phyloP scores from a whole-genome alignment of 495 filamentous ascomycete genomes.

The Bathelium albidoporum region DNA sequence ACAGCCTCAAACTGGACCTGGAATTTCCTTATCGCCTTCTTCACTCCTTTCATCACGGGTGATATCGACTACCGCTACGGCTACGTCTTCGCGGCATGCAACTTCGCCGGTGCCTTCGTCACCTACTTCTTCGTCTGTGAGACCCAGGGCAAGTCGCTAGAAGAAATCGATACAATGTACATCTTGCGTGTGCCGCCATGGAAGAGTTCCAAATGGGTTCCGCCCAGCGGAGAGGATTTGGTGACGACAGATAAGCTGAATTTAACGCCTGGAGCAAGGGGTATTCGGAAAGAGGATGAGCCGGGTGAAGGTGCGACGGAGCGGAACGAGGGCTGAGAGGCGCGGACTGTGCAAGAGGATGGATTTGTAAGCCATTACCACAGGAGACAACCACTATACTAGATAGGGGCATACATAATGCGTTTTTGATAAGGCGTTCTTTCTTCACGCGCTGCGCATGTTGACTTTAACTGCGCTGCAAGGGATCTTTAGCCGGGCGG shows the following conservation, averaged over 20 bases:
- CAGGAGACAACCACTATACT: background rate
- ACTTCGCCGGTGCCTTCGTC: slow-evolving; percentile 49
- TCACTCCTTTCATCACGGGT: slow-evolving; percentile 64
- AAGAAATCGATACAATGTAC: slow-evolving; percentile 85
- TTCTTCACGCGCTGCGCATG: too few species aligned
- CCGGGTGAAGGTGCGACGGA: slow-evolving; percentile 6
- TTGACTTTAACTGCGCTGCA: too few species aligned
- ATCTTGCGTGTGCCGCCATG: slow-evolving; percentile 57
- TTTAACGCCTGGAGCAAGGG: slow-evolving; percentile 16
- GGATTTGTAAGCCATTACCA: background rate
- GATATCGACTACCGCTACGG: slow-evolving; percentile 67
- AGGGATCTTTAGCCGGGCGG: too few species aligned
- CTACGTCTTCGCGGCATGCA: slow-evolving; percentile 68
- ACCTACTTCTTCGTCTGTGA: slow-evolving; percentile 77
- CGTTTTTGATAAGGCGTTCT: too few species aligned
- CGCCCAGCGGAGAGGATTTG: slow-evolving; percentile 31
- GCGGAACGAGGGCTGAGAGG: background rate
- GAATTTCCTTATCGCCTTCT: slow-evolving; percentile 83
- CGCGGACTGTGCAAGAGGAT: background rate
- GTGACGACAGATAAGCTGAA: slow-evolving; percentile 15
- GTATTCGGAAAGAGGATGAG: slow-evolving; percentile 15
- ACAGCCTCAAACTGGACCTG: slow-evolving; percentile 81
- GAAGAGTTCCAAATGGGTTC: slow-evolving; percentile 50
- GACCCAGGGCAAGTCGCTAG: slow-evolving; percentile 54
- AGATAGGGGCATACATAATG: background rate